Base-by-base conservation (phyloP, 768 basidiomycete species). In the Antrodiella citrinella region DNA sequence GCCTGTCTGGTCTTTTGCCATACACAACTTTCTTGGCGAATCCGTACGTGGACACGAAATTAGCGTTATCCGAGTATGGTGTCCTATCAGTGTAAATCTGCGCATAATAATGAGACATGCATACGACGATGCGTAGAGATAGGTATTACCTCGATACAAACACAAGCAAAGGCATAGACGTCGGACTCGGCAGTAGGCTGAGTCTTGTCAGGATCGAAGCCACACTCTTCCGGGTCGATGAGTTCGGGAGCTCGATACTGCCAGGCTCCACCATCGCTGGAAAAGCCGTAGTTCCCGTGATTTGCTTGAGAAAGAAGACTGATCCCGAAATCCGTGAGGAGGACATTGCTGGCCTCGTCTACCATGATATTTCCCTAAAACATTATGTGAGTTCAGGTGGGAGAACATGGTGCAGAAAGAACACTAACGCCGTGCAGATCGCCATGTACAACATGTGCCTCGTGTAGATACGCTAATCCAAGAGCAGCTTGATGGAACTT, bases 311-410 rank as follows among this genome's bases (percentile, higher is more conserved):
- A 15, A 22, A 47, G 21, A 19, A 18, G 42, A 4, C 44, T 23
- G 2, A 54, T 45, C 12, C 56, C 56, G 44, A 57, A 57, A 26
- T 57, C 56, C 7, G 56, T 46, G 19, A 57, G 42, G 12, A 40
- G 40, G 13, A 45, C 47, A 42, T 48, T 7, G 5, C 43, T 20
- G 41, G 19, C 26, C 15, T 38, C 39, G 30, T 51, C 50, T 5
- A 57, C 47, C n/a, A 57, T 50, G 30, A 57, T 46, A 19, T 54
- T 57, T 2, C 26, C 52, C 56, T 35, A 19, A 21, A 35, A 7
- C 7, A 35, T 35, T 35, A 15, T 7, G 15, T 35, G 11, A n/a
- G 20, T 24, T 2, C 19, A 24, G 44, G 26, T 13, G 4, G 18
- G 1, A 23, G 4, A 9, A 18, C 15, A 43, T 9, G 19, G 44